Evolutionary conservation across 768 basidiomycete species (phyloP).

Genomic region (Xerocomellus chrysenteron): DNA sequence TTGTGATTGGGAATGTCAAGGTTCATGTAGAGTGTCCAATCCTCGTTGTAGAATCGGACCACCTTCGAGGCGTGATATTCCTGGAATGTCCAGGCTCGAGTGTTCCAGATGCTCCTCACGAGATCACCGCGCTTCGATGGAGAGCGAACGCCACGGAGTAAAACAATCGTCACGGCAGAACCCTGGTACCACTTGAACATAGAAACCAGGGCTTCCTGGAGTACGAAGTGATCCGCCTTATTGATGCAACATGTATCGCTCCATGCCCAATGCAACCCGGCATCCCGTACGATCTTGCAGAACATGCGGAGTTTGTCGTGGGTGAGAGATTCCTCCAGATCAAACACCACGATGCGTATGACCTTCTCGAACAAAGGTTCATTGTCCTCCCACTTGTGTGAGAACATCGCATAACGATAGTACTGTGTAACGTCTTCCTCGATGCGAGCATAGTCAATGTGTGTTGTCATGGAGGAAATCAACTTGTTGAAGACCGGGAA

Average conservation of each 20-base stretch:
- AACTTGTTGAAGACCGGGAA: not conserved
- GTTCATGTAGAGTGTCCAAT: not conserved
- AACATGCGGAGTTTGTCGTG: not conserved
- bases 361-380: not conserved
- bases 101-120: not conserved
- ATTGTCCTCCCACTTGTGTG: not conserved
- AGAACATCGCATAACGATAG: not conserved
- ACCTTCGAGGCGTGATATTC: not conserved
- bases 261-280: not conserved
- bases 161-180: not conserved
- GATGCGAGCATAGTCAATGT: not conserved
- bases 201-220: not conserved
- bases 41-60: not conserved
- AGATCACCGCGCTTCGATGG: not conserved
- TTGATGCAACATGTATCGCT: not conserved
- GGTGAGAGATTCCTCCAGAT: not conserved
- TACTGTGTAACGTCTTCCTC: not conserved
- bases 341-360: not conserved
- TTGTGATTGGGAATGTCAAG: not conserved
- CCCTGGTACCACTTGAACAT: not conserved
- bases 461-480: not conserved
- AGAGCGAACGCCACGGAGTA: not conserved
- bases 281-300: not conserved
- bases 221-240: not conserved
- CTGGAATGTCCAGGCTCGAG: not conserved